Base-by-base conservation (phyloP, 352 stramenopile genomes). In the Pilasporangium apinafurcum region DNA sequence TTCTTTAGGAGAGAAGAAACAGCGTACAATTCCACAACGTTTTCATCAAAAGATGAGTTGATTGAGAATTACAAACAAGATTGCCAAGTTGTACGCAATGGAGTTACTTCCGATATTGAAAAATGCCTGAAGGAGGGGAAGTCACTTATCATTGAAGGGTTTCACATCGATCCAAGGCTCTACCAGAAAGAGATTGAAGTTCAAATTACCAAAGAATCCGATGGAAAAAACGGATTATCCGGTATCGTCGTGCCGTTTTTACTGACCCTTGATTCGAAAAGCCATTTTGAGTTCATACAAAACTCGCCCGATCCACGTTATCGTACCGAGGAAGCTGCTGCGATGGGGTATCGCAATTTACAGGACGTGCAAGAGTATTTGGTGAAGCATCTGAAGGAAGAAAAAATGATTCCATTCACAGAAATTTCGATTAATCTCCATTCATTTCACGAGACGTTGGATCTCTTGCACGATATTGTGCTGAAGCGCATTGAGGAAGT, bases 101-200 rank as follows among this genome's bases (percentile, higher is more conserved):
- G 82, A 8, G 79, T 94, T n/a, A 72, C 61, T 22, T 88, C 77
- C 5, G 82, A 94, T 48, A 88, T 94, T 45, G 74, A 90, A 58
- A 94, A 94, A 52, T 94, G 82, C 35, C 60, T 94, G 4, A 94
- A 92, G 45, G 82, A 94, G 48, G 82, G 82, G 53, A 94, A 94
- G 63, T 94, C 82, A 36, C 65, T 94, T 35, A 87, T 94, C 50
- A 81, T 94, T 27, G 82, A 94, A 39, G 82, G 82, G 3, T 83
- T 94, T 43, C 82, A 94, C 62, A 76, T 94, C 33, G 82, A 94
- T 47, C 82, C 82, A 39, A 79, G 77, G 9, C 54, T 94, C 46
- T 94, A 94, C 51, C 78, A 94, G 42, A 74, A 79, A 38, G 76
- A 83, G 25, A 72, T 87, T 14, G 50, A 49, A 0, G 56, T 63